Evolutionary conservation across 768 basidiomycete genomes (phyloP).

Genomic region (Mycena metata): DNA sequence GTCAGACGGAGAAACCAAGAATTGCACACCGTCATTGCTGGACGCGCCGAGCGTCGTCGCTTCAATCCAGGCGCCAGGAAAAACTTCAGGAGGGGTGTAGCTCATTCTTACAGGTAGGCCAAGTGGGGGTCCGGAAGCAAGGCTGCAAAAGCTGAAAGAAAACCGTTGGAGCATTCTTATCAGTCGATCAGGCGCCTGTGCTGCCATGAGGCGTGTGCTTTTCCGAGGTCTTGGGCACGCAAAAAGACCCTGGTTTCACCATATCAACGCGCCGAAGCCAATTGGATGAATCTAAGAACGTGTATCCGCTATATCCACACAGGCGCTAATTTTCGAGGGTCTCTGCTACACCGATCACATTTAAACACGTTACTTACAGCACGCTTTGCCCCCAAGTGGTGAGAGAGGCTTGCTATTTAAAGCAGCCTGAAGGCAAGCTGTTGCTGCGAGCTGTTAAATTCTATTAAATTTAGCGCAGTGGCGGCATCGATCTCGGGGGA

Average conservation of each 20-base stretch:
- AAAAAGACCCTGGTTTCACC: conserved; percentile 2
- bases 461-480: not conserved
- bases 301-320: conserved; percentile 3
- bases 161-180: not conserved
- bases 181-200: not conserved
- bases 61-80: conserved; percentile 30
- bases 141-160: not conserved
- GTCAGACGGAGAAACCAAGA: conserved; percentile 17
- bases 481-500: too few species aligned
- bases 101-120: conserved; percentile 10
- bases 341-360: not conserved
- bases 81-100: conserved; percentile 22
- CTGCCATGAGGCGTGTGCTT: conserved; percentile 17
- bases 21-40: not conserved
- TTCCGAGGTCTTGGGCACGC: not conserved
- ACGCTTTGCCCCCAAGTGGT: not conserved
- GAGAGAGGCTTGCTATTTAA: not conserved
- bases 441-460: not conserved
- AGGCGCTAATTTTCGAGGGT: conserved; percentile 21
- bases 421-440: not conserved
- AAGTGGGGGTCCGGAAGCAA: conserved; percentile 13
- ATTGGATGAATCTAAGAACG: not conserved
- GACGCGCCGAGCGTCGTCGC: not conserved
- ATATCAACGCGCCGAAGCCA: conserved; percentile 3
- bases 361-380: not conserved